Conservation (phyloP, 768 basidiomycete genomes). For the Auricularia sp. region DNA sequence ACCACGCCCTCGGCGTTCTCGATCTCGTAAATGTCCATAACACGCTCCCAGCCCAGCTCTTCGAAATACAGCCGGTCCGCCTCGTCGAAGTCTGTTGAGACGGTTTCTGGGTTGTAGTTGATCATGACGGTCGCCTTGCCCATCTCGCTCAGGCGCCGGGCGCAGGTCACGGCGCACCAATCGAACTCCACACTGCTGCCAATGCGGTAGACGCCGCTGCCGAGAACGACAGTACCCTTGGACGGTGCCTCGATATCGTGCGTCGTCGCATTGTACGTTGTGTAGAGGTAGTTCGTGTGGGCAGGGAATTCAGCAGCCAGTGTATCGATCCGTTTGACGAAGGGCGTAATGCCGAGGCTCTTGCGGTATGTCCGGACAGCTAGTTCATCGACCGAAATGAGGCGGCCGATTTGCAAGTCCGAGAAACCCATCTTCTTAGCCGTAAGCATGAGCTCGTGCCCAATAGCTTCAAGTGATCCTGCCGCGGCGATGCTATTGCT, state of each 20-base stretch:
- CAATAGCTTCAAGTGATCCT: slow-evolving; percentile 58
- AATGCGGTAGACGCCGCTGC: slow-evolving; percentile 96
- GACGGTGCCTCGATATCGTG: slow-evolving; percentile 96
- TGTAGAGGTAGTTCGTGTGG: slow-evolving; percentile 98
- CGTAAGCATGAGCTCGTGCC: slow-evolving; percentile 66
- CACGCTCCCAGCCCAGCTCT: slow-evolving; percentile 93
- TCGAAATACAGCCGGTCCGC: slow-evolving; percentile 99
- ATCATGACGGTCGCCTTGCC: slow-evolving; percentile 96
- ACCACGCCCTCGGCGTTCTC: slow-evolving; percentile 89
- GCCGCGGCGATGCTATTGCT: slow-evolving; percentile 63
- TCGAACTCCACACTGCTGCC: slow-evolving; percentile 99
- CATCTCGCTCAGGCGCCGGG: slow-evolving; percentile 82
- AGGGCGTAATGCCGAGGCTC: slow-evolving; percentile 80
- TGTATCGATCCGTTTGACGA: slow-evolving; percentile 98
- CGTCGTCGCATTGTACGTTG: slow-evolving; percentile 93
- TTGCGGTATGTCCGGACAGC: slow-evolving; percentile 80
- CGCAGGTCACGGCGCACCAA: slow-evolving; percentile 99
- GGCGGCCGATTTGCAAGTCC: slow-evolving; percentile 81
- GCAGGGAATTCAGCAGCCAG: slow-evolving; percentile 98
- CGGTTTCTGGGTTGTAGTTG: slow-evolving; percentile 99
- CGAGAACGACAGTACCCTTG: slow-evolving; percentile 98
- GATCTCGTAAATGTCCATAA: slow-evolving; percentile 99
- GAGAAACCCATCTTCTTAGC: slow-evolving; percentile 96
- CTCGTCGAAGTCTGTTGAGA: slow-evolving; percentile 98
- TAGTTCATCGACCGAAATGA: slow-evolving; percentile 65